These are phyloP conservation scores for Cryphonectria nitschkei DNA, from an alignment of 2,329 filamentous ascomycete genomes.

Conservation along the genomic window DNA sequence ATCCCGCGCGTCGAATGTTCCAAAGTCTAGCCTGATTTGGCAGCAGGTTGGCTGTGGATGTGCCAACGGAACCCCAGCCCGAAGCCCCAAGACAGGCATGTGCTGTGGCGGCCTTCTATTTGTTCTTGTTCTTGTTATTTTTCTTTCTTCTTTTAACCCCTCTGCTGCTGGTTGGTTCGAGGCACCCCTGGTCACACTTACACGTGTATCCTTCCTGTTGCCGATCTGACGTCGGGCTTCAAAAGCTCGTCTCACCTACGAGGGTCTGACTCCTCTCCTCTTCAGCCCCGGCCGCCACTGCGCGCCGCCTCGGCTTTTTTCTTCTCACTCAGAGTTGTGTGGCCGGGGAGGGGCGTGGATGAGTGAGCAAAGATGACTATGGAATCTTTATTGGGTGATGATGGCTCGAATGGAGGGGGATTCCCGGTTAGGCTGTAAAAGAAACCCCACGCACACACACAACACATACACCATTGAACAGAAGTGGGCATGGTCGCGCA, in stretches of 20 bases:
- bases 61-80: not conserved
- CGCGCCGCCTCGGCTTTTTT: not conserved
- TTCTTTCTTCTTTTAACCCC: not conserved
- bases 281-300: not conserved
- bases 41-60: not conserved
- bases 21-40: not conserved
- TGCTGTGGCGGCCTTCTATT: not conserved
- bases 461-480: not conserved
- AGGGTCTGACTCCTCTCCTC: not conserved
- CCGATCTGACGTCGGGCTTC: not conserved
- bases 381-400: not conserved
- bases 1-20: not conserved
- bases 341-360: not conserved
- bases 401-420: not conserved
- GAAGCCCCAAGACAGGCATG: not conserved
- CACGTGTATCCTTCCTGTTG: not conserved
- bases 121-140: no score
- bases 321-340: not conserved
- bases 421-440: not conserved
- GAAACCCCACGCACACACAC: no score
- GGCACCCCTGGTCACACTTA: not conserved
- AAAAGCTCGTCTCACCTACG: not conserved
- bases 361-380: not conserved
- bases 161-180: not conserved
- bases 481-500: not conserved